Percentiles rank a stretch among this genome's conserved stretches.
These are phyloP conservation scores for Coemansia sp. DNA, from an alignment of 192 early-diverging fungal genomes.

Conservation along the genomic window DNA sequence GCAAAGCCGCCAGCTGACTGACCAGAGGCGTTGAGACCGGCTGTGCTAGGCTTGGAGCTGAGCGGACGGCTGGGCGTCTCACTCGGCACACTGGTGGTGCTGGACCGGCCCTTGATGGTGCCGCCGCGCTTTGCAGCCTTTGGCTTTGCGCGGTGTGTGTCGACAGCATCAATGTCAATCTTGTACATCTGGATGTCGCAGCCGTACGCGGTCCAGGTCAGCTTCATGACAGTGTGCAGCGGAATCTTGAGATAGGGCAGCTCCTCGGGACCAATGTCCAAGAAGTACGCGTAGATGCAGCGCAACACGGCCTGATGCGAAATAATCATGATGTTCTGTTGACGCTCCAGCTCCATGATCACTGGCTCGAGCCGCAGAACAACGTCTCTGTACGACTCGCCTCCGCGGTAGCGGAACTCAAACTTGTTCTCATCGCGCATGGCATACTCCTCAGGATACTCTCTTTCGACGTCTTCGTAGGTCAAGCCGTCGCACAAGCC, in stretches of 20 bases:
- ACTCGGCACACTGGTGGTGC: conserved; percentile 1
- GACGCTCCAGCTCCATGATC: conserved; percentile 98
- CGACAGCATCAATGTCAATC: conserved; percentile 96
- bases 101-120: conserved; percentile 3
- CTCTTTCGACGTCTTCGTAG: conserved; percentile 95
- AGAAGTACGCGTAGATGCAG: conserved; percentile 97
- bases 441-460: conserved; percentile 91
- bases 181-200: conserved; percentile 93
- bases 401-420: conserved; percentile 81
- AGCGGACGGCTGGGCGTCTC: conserved; percentile 17
- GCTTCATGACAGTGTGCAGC: conserved; percentile 93
- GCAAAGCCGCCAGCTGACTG: neutral
- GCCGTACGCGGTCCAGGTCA: conserved; percentile 95
- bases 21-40: neutral
- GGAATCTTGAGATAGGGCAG: conserved; percentile 99
- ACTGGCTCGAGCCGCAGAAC: conserved; percentile 96
- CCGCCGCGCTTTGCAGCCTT: conserved; percentile 39
- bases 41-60: conserved; percentile 9
- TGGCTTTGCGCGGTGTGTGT: conserved; percentile 88
- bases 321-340: conserved; percentile 94
- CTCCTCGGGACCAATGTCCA: conserved; percentile 90
- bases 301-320: conserved; percentile 98
- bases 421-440: conserved; percentile 98
- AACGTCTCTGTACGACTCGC: conserved; percentile 93
- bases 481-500: conserved; percentile 98